Conservation (phyloP, 2,329 filamentous ascomycete species). For the Epichloe gansuensis region DNA sequence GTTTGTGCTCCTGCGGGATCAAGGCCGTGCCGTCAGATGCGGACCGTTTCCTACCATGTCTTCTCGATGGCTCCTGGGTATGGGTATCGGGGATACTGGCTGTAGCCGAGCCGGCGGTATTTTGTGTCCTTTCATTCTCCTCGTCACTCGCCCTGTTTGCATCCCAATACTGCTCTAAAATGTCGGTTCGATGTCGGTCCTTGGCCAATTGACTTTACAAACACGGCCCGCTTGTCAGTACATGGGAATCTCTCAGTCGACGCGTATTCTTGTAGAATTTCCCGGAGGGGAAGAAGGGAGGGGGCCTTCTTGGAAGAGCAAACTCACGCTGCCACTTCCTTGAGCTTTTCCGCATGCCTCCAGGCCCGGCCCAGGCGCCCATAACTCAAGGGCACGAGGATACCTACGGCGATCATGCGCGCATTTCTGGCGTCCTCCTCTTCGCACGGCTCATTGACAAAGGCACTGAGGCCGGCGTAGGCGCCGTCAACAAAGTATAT, state of each 20-base stretch:
- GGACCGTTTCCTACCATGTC: slow-evolving; percentile 45
- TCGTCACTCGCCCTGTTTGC: slow-evolving; percentile 27
- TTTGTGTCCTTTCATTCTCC: slow-evolving; percentile 1
- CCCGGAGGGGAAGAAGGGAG: no score
- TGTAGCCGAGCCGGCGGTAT: slow-evolving; percentile 16
- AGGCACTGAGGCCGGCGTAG: slow-evolving; percentile 83
- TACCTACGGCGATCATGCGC: slow-evolving; percentile 82
- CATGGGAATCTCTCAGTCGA: neutral
- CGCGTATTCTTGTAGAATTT: no score
- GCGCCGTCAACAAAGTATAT: slow-evolving; percentile 77
- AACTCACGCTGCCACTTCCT: slow-evolving; percentile 58
- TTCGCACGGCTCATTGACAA: slow-evolving; percentile 70
- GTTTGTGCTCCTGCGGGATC: slow-evolving; percentile 47
- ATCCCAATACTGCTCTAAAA: slow-evolving; percentile 74
- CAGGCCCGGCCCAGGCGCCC: slow-evolving; percentile 80
- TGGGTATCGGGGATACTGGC: slow-evolving; percentile 24
- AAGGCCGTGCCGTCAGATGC: slow-evolving; percentile 49
- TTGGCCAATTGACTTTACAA: slow-evolving; percentile 44
- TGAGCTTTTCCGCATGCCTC: slow-evolving; percentile 70
- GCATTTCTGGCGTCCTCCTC: slow-evolving; percentile 72
- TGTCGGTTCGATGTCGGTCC: slow-evolving; percentile 47
- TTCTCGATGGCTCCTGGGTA: slow-evolving; percentile 25
- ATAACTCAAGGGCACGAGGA: slow-evolving; percentile 74
- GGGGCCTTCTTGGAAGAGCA: neutral
- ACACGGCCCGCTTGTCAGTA: neutral